A percentile compares a stretch with the other conserved stretches of the same genome.
Conservation (phyloP, 495 filamentous ascomycete species). For the Penicillium longicatenatum region DNA sequence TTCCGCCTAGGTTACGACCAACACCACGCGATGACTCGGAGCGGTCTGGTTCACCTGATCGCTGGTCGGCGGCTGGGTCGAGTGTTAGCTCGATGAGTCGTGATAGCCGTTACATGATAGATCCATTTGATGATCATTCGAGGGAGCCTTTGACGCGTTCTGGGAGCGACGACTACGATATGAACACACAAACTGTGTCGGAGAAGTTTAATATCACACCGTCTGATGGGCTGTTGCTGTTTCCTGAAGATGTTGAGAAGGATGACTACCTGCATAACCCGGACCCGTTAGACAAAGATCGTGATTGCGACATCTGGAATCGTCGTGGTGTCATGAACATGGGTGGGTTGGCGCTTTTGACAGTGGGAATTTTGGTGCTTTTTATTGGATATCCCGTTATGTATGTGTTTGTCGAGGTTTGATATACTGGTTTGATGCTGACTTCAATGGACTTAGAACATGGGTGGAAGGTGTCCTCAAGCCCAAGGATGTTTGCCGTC, state of each 20-base stretch:
- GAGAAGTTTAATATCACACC: slow-evolving; percentile 80
- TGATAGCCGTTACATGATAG: slow-evolving; percentile 49
- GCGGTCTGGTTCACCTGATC: slow-evolving; percentile 23
- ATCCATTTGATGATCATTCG: slow-evolving; percentile 53
- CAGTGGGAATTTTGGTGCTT: slow-evolving; percentile 62
- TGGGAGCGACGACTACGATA: slow-evolving; percentile 63
- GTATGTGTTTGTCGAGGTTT: slow-evolving; percentile 45
- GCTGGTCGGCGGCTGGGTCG: slow-evolving; percentile 23
- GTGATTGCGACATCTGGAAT: slow-evolving; percentile 69
- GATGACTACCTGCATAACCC: slow-evolving; percentile 79
- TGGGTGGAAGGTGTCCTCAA: slow-evolving; percentile 49
- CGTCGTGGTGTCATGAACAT: slow-evolving; percentile 67
- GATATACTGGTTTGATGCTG: background rate
- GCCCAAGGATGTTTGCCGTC: slow-evolving; percentile 34
- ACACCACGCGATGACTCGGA: slow-evolving; percentile 17
- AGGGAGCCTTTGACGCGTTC: slow-evolving; percentile 62
- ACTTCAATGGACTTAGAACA: slow-evolving; percentile 44
- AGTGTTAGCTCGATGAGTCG: slow-evolving; percentile 46
- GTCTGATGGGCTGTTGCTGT: slow-evolving; percentile 67
- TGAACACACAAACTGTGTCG: slow-evolving; percentile 77
- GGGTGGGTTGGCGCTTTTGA: slow-evolving; percentile 63
- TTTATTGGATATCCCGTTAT: slow-evolving; percentile 76
- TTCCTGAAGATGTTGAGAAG: slow-evolving; percentile 76
- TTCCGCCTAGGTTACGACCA: slow-evolving; percentile 51
- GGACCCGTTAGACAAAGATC: slow-evolving; percentile 63